Base-by-base conservation (phyloP, 805 yeast genomes). In the Candida sakaeoensis region DNA sequence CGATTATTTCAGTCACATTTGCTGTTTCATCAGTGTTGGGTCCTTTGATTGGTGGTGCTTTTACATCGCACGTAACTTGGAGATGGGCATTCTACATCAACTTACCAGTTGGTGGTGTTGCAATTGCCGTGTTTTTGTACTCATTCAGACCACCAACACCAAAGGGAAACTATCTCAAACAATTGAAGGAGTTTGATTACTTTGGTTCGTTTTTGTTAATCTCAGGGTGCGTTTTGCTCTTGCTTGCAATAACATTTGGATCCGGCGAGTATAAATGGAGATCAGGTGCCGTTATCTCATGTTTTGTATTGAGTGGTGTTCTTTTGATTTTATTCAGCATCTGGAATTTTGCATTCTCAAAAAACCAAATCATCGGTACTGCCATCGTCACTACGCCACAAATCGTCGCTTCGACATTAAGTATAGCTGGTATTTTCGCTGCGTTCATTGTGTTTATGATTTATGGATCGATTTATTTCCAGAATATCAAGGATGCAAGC, bases 211-310 rank as follows among this genome's bases (percentile, higher is more conserved):
- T 73, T 21, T 57, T 74, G 10, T 59, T 76, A 25, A 61, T 80
- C 4, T 64, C 75, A 2, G 71, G 75, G 0, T 62, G 70, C 19
- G 72, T 77, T 0, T 54, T 79, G 3, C 49, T 80, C 12, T 61
- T 79, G 35, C 64, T 80, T n/a, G 81, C 82, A 2, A 53, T 79
- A 15, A 70, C 72, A 46, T 80, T 82, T 13, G 88, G 87, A 25
- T 29, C 38, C 1, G 61, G 74, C 7, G 61, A 72, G 8, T 79
- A 69, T 51, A 54, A 63, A 0, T 83, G 89, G 89, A 49, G 68
- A 48, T 72, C 68, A 39, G 41, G 62, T 0, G 34, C 65, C 8
- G 65, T 65, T 4, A 67, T 67, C 17, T 49, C 49, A 9, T 54
- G 65, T 54, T 63, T 67, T 39, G 47, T 55, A 4, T 51, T 64